A percentile compares a stretch with the other conserved stretches of the same genome.
Evolutionary conservation across 768 basidiomycete genomes (phyloP).

Genomic region (Mycena galopus): DNA sequence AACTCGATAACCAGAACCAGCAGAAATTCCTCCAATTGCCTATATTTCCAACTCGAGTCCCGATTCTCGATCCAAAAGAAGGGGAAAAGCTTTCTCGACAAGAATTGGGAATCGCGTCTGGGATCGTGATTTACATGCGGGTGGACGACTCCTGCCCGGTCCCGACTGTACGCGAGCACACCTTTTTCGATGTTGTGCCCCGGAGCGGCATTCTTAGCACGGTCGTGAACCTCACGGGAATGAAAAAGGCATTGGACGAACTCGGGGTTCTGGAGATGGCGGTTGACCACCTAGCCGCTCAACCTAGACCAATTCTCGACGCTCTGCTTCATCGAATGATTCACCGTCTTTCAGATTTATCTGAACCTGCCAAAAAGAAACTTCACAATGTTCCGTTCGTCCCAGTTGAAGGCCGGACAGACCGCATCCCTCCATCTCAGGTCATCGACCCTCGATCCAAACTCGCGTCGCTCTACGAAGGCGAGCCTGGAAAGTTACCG

Average conservation of each 20-base stretch:
- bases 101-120: constrained; percentile 16
- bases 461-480: constrained; percentile 28
- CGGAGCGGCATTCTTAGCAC: constrained; percentile 22
- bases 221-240: not conserved
- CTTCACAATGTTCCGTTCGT: constrained; percentile 28
- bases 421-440: constrained; percentile 14
- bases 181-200: constrained; percentile 35
- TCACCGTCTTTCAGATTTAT: constrained; percentile 29
- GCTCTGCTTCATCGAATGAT: constrained; percentile 33
- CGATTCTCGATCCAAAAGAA: constrained; percentile 1
- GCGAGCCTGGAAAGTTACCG: constrained; percentile 32
- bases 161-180: constrained; percentile 13
- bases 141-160: constrained; percentile 37
- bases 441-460: constrained; percentile 37
- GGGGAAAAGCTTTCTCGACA: constrained; percentile 19
- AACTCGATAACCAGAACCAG: not conserved
- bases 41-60: constrained; percentile 35
- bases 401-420: constrained; percentile 14
- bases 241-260: constrained; percentile 26
- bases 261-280: constrained; percentile 35
- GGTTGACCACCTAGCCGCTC: constrained; percentile 22
- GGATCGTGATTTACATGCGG: constrained; percentile 18
- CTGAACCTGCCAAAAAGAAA: not conserved
- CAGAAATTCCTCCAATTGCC: constrained; percentile 32
- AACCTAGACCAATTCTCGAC: constrained; percentile 30